These are phyloP conservation scores for Diaporthe eres DNA, from an alignment of 2,329 filamentous ascomycete species.

Conservation along the genomic window DNA sequence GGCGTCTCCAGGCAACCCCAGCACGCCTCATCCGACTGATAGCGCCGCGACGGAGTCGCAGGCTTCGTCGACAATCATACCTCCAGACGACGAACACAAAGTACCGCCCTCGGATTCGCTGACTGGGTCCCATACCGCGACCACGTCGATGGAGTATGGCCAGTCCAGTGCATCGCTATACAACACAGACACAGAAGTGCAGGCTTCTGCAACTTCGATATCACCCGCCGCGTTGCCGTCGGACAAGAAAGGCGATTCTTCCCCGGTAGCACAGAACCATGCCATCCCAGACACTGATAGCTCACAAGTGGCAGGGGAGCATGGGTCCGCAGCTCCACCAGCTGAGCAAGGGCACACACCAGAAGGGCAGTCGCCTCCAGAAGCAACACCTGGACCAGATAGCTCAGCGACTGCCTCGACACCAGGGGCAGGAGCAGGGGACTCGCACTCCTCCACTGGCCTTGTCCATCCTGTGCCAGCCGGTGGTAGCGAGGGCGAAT, in stretches of 20 bases:
- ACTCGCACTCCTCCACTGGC: background rate
- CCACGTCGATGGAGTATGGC: conserved; percentile 3
- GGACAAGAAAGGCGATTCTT: background rate
- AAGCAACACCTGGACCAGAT: background rate
- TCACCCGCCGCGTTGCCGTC: background rate
- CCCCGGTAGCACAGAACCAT: background rate
- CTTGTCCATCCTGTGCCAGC: background rate
- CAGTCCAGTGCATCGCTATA: conserved; percentile 2
- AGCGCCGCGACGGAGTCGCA: background rate
- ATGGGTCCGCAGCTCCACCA: background rate
- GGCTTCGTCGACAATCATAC: background rate
- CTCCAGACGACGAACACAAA: background rate
- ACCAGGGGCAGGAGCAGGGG: background rate
- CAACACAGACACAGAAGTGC: conserved; percentile 7
- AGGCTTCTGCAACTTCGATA: background rate
- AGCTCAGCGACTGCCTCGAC: background rate
- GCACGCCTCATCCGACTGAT: background rate
- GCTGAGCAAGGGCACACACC: background rate
- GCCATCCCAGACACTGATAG: background rate
- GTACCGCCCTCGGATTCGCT: too few species aligned
- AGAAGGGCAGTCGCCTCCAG: background rate
- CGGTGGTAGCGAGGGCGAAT: too few species aligned
- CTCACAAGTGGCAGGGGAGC: background rate
- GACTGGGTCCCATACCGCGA: background rate
- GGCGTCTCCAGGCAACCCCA: background rate